Base-by-base conservation (phyloP, 202 grass and related monocot genomes). In the Dendrocalamus latiflorus region DNA sequence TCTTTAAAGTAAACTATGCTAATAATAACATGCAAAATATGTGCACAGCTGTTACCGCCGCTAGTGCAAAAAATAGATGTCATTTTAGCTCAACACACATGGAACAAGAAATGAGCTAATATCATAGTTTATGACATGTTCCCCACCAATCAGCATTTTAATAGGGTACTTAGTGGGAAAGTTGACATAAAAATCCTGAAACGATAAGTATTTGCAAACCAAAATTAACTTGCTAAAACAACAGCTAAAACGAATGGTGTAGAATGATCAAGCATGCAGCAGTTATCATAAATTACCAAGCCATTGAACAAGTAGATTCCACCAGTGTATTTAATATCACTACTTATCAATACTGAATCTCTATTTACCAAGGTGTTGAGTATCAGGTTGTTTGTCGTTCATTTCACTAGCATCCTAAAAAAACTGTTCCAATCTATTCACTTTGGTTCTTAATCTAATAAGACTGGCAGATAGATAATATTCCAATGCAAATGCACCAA, bases 251-350 rank as follows among this genome's bases (percentile, higher is more conserved):
- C 2, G 11, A 11, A 59, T 59, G 9, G 75, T 21, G 26, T 48
- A 65, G 42, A 24, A 65, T 78, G 76, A 54, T 80, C 43, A 78
- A 63, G 34, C 44, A 85, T 53, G 15, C 51, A 85, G 16, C 58
- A 50, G 16, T 69, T 85, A 34, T 77, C 82, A 17, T 36, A 78
- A 59, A 78, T 78, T 72, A 58, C 54, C 74, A 62, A 70, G 17
- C 55, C 75, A 85, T 72, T n/a, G n/a, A n/a, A n/a, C n/a, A n/a
- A n/a, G n/a, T n/a, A n/a, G n/a, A n/a, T n/a, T n/a, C n/a, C n/a
- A n/a, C n/a, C n/a, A n/a, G n/a, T n/a, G n/a, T n/a, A n/a, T n/a
- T n/a, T n/a, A n/a, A n/a, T n/a, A n/a, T 47, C 20, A 28, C 8
- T 60, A 63, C 21, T 26, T 82, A 77, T 55, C 15, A 63, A 56